Percentiles rank a stretch among this genome's conserved stretches.
These are phyloP conservation scores for Boletus subcaerulescens DNA, from an alignment of 768 basidiomycete genomes.

Conservation along the genomic window DNA sequence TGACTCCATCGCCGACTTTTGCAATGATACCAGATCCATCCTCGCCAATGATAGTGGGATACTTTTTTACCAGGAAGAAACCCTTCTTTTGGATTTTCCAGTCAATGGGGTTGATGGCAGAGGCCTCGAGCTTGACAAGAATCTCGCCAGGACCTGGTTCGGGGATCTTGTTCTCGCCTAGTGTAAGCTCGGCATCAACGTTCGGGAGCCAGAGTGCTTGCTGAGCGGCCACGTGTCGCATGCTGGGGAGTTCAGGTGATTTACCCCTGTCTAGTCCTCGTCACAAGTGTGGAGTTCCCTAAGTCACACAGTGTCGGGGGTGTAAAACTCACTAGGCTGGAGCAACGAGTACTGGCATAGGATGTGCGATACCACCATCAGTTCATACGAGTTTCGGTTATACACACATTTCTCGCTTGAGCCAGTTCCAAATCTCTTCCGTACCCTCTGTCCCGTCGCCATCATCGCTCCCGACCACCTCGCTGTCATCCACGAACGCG, in stretches of 20 bases:
- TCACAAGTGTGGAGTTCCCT: too few species aligned
- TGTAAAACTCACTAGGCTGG: too few species aligned
- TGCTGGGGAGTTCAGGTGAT: background rate
- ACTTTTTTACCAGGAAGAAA: slow-evolving; percentile 28
- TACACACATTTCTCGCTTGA: slow-evolving; percentile 20
- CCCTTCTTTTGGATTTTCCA: slow-evolving; percentile 5
- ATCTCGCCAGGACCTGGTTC: slow-evolving; percentile 41
- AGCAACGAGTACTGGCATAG: too few species aligned
- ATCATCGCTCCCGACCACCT: slow-evolving; percentile 1
- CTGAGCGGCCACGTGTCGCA: slow-evolving; percentile 7
- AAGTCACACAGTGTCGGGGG: too few species aligned
- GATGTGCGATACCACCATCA: too few species aligned
- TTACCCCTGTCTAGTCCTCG: background rate
- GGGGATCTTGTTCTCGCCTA: slow-evolving; percentile 21
- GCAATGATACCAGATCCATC: slow-evolving; percentile 38
- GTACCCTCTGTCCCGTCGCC: background rate
- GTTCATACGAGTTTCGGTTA: background rate
- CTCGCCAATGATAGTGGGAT: slow-evolving; percentile 36
- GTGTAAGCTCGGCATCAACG: slow-evolving; percentile 10
- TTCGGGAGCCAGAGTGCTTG: slow-evolving; percentile 16
- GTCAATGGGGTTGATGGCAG: slow-evolving; percentile 47
- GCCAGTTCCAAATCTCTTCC: slow-evolving; percentile 27
- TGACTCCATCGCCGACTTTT: slow-evolving; percentile 37
- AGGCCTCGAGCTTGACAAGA: slow-evolving; percentile 40
- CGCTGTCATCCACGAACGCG: slow-evolving; percentile 34